Conservation (phyloP, 768 basidiomycete species). For the Kwoniella mangroviensis region DNA sequence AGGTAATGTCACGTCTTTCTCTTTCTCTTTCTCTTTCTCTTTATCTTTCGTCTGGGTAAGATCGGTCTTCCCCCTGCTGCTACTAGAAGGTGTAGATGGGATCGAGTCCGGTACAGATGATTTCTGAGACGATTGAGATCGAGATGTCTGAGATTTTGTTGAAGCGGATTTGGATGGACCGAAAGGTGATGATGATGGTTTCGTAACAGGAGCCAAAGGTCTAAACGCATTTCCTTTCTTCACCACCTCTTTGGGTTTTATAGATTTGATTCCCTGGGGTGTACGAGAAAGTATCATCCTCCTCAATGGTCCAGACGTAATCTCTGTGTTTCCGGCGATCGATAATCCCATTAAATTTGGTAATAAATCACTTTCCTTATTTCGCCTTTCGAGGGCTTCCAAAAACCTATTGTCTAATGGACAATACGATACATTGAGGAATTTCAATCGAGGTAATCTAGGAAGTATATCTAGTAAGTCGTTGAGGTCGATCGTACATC, state of each 20-base stretch:
- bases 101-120: not conserved
- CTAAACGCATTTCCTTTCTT: slow-evolving; percentile 10
- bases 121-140: not conserved
- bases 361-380: slow-evolving; percentile 8
- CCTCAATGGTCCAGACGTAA: slow-evolving; percentile 17
- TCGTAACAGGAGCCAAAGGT: slow-evolving; percentile 1
- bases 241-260: not conserved
- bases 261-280: slow-evolving; percentile 1
- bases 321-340: slow-evolving; percentile 23
- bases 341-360: slow-evolving; percentile 24
- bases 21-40: not conserved
- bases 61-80: not conserved
- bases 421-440: slow-evolving; percentile 41
- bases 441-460: slow-evolving; percentile 27
- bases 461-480: slow-evolving; percentile 17
- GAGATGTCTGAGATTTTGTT: not conserved
- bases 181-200: slow-evolving; percentile 2
- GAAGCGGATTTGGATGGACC: not conserved
- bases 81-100: not conserved
- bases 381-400: slow-evolving; percentile 19
- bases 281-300: slow-evolving; percentile 14
- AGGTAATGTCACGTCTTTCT: slow-evolving; percentile 2
- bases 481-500: slow-evolving; percentile 10
- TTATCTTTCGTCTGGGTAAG: not conserved
- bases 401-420: slow-evolving; percentile 34